Conservation (phyloP, 78 protist species). For the Paulinella micropora region DNA sequence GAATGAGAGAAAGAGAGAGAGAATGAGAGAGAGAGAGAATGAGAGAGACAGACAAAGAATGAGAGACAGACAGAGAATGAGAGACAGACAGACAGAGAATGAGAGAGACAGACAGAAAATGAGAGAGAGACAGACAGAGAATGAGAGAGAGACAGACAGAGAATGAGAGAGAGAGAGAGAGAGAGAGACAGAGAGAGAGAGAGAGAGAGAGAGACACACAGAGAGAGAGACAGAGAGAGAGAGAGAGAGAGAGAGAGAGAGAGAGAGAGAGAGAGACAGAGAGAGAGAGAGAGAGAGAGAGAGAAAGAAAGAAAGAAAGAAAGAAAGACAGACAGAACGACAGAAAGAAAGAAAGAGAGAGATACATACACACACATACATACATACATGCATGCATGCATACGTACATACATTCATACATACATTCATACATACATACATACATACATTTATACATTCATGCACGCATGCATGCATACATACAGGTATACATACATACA, state of each 20-base stretch:
- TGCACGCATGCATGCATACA: too few species aligned
- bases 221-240: background rate
- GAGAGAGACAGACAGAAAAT: too few species aligned
- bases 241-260: background rate
- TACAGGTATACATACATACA: too few species aligned
- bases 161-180: background rate
- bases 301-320: too few species aligned
- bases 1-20: background rate
- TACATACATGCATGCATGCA: background rate
- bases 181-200: background rate
- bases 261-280: background rate
- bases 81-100: background rate
- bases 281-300: background rate
- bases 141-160: background rate
- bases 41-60: too few species aligned
- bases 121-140: background rate
- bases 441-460: too few species aligned
- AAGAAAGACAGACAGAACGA: too few species aligned
- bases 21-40: background rate
- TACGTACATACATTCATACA: background rate
- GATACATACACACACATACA: too few species aligned
- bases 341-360: too few species aligned
- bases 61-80: too few species aligned
- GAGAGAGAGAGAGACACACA: background rate
- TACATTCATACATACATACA: background rate